Evolutionary conservation across 2,329 filamentous ascomycete species (phyloP), one percentile per base, ranked within the genome.

Genomic region (Clarireedia hainanense): DNA sequence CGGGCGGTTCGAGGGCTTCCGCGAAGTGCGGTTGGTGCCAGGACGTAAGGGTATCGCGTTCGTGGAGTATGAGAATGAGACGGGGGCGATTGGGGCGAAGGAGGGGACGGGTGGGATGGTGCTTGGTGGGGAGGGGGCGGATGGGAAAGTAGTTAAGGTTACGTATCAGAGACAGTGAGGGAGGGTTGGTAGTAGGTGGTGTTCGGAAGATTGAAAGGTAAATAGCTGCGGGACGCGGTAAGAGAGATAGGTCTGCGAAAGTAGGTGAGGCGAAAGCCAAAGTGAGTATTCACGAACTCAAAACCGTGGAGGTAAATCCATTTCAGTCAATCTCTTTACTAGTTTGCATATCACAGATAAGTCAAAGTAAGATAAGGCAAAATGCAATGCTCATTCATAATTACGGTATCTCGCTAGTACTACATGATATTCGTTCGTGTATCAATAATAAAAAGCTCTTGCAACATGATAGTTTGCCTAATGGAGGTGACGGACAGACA

Each of bases 1-100:
- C 73, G 83, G 84, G 50, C 85, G 88, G 49, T 99, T 95, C 74
- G 89, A 95, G 60, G 92, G 92, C 26, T 96, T 99, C 77, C 87
- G 86, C 69, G 94, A 99, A 75, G 89, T 96, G 47, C 84, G 94
- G 67, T 73, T 90, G 69, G 92, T 97, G 47, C 91, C 92, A 5
- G 88, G 90, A 30, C 79, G 92, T 51, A 86, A 83, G 61, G 90
- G 90, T 3, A 91, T 99, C 71, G 94, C 91, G 0, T 99, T 99
- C 71, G 90, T 96, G 58, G 94, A 99, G 72, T 99, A 97, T 74
- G 90, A 96, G 67, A 85, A 83, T 63, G 91, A 97, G 74, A 80
- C 85, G 48, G 91, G 89, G 43, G 91, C 94, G 27, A 96, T 96
- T 66, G 86, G 84, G 54, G 94, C 94, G 17, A 97, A 96, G 78